A percentile compares a stretch with the other conserved stretches of the same genome.
These are phyloP conservation scores for Rosa rugosa DNA, from an alignment of 306 rosid genomes.

Conservation along the genomic window DNA sequence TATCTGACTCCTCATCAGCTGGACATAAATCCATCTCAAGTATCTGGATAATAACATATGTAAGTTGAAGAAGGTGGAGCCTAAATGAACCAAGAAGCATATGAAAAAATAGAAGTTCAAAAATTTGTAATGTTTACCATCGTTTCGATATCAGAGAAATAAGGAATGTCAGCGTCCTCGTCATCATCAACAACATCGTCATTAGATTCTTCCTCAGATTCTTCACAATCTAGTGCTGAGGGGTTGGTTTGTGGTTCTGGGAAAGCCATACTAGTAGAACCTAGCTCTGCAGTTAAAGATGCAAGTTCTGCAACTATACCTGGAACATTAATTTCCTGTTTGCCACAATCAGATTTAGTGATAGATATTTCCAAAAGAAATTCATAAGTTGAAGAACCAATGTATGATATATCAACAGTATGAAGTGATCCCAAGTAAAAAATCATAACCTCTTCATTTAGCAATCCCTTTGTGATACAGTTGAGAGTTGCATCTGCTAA, in stretches of 20 bases:
- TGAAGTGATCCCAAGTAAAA: slow-evolving; percentile 22
- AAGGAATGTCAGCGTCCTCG: slow-evolving; percentile 40
- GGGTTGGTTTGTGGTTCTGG: slow-evolving; percentile 44
- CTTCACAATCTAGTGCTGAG: slow-evolving; percentile 36
- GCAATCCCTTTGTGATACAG: slow-evolving; percentile 34
- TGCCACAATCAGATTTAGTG: slow-evolving; percentile 35
- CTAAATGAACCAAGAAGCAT: background rate
- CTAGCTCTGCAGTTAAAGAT: slow-evolving; percentile 31
- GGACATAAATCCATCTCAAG: slow-evolving; percentile 87
- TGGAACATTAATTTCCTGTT: slow-evolving; percentile 49
- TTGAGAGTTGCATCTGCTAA: slow-evolving; percentile 35
- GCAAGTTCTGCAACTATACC: slow-evolving; percentile 36
- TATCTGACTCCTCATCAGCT: slow-evolving; percentile 44
- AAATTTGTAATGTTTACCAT: slow-evolving; percentile 48
- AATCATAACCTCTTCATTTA: slow-evolving; percentile 53
- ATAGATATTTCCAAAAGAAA: slow-evolving; percentile 16
- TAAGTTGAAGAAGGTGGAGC: slow-evolving; percentile 24
- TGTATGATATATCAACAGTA: slow-evolving; percentile 5
- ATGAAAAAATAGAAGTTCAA: slow-evolving; percentile 9
- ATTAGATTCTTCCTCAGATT: slow-evolving; percentile 34
- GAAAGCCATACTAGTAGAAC: slow-evolving; percentile 18
- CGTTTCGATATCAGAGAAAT: slow-evolving; percentile 64
- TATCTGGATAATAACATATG: slow-evolving; percentile 53
- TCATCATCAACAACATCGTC: slow-evolving; percentile 13
- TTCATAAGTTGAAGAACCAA: slow-evolving; percentile 18